Evolutionary conservation across 305 asterid genomes (phyloP).

Genomic region (Fraxinus xanthoxyloides): DNA sequence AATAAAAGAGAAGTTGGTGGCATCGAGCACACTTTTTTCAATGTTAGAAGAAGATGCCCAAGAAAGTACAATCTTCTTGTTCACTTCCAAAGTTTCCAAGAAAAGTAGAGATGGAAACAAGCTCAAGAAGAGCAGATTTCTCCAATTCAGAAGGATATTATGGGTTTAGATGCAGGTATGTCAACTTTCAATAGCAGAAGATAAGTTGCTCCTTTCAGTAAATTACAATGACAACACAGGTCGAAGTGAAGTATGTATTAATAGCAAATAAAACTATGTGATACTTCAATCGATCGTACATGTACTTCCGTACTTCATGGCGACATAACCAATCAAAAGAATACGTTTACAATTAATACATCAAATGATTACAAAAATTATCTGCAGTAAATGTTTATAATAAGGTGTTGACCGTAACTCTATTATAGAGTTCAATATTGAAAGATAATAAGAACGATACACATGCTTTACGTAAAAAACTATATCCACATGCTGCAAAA

Average conservation of each 20-base stretch:
- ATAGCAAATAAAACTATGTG: neutral
- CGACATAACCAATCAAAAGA: neutral
- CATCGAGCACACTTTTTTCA: neutral
- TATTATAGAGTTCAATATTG: neutral
- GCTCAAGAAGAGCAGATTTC: neutral
- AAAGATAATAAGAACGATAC: neutral
- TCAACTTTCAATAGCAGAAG: neutral
- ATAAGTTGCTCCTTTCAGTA: neutral
- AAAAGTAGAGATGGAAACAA: neutral
- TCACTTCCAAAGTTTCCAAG: neutral
- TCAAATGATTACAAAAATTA: neutral
- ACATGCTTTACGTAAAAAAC: constrained; percentile 1
- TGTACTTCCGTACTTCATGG: neutral
- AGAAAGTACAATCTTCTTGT: neutral
- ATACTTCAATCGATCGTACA: neutral
- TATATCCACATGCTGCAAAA: constrained; percentile 3
- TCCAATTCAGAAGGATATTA: neutral
- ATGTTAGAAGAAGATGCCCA: neutral
- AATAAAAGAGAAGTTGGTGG: neutral
- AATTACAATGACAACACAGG: neutral
- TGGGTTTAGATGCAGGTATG: neutral
- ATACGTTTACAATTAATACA: neutral
- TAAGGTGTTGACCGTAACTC: neutral
- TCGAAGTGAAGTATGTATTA: neutral
- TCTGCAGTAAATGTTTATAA: neutral